Base-by-base conservation (phyloP, 148 eudicot genomes). In the Spergularia bocconei region DNA sequence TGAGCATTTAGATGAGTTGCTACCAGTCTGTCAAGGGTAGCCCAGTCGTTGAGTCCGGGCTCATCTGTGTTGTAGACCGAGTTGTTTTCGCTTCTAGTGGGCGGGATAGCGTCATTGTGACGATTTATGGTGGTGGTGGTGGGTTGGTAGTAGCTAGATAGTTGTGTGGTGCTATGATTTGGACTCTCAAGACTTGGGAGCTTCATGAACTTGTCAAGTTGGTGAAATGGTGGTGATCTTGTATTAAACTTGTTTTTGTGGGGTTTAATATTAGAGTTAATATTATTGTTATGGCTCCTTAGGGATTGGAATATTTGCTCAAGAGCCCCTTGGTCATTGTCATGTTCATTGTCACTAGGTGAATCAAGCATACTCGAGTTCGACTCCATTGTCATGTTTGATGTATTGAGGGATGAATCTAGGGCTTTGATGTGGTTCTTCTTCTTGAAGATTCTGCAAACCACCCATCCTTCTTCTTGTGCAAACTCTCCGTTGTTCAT, bases 391-490 rank as follows among this genome's bases (percentile, higher is more conserved):
- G 80, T 20, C 48, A 74, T 65, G 17, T 80, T 66, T 17, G 79
- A 23, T 33, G 63, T 75, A 50, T 77, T 77, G 44, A 59, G 58
- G 53, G 68, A n/a, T 44, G 65, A 47, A 50, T 74, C 74, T 23
- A 73, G 72, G 71, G 77, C 16, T 74, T 79, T 85, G 6, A 77
- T 41, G 66, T 68, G 81, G 81, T 72, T 61, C 76, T 81, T 87
- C 84, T 87, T 87, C 83, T 74, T 87, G 84, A 87, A 87, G 50
- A 85, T 84, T 55, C 85, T 77, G 61, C 90, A 87, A 51, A 87
- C 86, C 14, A 87, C 90, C 90, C 90, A 85, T 52, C 87, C 86
- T 63, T 87, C 88, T 75, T 87, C 90, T 62, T 79, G 86, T 41
- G 55, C 61, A 44, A 54, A 41, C 10, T 84, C 86, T 54, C 82